phyloP scores from a whole-genome alignment of 2,329 filamentous ascomycete species.

The Cordyceps tenuipes region DNA sequence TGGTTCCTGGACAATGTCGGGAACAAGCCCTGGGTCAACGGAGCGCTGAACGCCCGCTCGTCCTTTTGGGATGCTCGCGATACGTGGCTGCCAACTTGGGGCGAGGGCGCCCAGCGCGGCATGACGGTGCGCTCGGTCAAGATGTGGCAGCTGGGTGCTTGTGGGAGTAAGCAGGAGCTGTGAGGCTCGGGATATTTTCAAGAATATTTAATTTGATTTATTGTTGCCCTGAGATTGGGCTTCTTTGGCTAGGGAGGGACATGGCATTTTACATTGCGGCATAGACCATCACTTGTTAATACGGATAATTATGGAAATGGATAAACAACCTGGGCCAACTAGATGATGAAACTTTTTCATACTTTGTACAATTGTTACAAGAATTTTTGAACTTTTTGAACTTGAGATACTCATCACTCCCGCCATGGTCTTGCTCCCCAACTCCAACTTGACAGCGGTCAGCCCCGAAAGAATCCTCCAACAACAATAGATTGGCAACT shows the following conservation, averaged over 20 bases:
- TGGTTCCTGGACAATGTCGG: constrained; percentile 38
- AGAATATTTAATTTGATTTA: too few relatives aligned
- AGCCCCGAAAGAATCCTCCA: background rate
- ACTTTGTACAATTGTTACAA: background rate
- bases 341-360: background rate
- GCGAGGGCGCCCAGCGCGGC: constrained; percentile 30
- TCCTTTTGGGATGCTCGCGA: constrained; percentile 34
- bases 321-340: background rate
- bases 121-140: constrained; percentile 39
- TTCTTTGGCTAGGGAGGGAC: background rate
- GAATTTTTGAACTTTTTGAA: background rate
- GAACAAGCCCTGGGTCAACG: constrained; percentile 39
- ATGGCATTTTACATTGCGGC: background rate
- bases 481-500: background rate
- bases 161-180: constrained; percentile 9
- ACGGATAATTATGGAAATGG: background rate
- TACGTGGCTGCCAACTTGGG: constrained; percentile 41
- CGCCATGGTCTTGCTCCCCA: too few relatives aligned
- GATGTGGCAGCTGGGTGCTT: constrained; percentile 35
- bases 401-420: background rate
- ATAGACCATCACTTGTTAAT: background rate
- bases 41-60: constrained; percentile 27
- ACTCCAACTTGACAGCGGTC: background rate
- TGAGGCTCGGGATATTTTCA: background rate
- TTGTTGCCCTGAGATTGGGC: background rate